These are phyloP conservation scores for Nyssa sinensis DNA, from an alignment of 148 eudicot genomes.

Conservation along the genomic window DNA sequence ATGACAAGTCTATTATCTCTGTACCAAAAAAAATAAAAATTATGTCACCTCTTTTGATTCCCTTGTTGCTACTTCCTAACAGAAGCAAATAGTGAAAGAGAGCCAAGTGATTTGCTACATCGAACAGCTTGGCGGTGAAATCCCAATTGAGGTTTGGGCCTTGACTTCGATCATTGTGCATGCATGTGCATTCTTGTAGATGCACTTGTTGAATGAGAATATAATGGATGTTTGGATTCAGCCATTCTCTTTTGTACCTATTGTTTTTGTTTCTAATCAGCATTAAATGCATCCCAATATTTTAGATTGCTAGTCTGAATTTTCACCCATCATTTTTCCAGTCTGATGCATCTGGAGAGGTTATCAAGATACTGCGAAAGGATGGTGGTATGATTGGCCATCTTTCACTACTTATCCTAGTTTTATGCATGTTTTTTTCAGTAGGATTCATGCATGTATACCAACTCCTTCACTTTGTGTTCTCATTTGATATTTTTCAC, in stretches of 20 bases:
- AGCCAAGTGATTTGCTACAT: slow-evolving; percentile 90
- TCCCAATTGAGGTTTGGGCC: slow-evolving; percentile 67
- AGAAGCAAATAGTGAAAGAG: slow-evolving; percentile 85
- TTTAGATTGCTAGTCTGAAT: background rate
- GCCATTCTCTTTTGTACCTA: too few species aligned
- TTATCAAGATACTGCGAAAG: slow-evolving; percentile 62
- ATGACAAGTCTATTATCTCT: background rate
- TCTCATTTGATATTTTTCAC: slow-evolving; percentile 2
- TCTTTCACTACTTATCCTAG: background rate
- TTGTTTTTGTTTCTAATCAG: too few species aligned
- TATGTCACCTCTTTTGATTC: background rate
- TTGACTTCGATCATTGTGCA: background rate
- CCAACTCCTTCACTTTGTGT: background rate
- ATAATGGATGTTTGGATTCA: too few species aligned
- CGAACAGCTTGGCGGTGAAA: slow-evolving; percentile 80
- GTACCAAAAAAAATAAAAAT: too few species aligned
- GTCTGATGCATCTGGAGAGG: slow-evolving; percentile 80
- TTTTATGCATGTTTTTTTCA: too few species aligned
- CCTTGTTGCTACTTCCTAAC: slow-evolving; percentile 24
- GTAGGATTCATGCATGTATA: too few species aligned
- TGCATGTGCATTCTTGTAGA: too few species aligned
- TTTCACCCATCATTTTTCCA: slow-evolving; percentile 31
- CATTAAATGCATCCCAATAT: background rate
- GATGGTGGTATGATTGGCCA: slow-evolving; percentile 68
- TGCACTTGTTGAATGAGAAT: background rate